These are phyloP conservation scores for Epichloe glyceriae DNA, from an alignment of 2,329 filamentous ascomycete genomes.

Conservation along the genomic window DNA sequence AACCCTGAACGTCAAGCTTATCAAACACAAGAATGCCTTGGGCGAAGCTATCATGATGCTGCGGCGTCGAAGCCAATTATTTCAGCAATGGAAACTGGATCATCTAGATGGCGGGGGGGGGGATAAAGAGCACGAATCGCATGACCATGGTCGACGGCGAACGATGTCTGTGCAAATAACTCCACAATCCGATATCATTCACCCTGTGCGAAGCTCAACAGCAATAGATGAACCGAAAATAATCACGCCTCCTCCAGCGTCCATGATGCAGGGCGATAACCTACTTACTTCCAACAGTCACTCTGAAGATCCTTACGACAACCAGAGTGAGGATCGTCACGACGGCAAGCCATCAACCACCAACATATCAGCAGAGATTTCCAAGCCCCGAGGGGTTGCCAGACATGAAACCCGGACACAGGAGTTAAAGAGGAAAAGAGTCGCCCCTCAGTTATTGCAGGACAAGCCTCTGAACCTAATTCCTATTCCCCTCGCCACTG, in stretches of 20 bases:
- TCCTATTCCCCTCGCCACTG: conserved; percentile 3
- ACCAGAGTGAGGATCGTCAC: background rate
- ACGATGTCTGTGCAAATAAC: background rate
- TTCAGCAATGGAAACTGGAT: conserved; percentile 20
- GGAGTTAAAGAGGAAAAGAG: conserved; percentile 15
- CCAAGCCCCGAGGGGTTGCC: background rate
- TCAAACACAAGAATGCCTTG: conserved; percentile 46
- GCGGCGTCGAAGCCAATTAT: conserved; percentile 36
- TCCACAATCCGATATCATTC: background rate
- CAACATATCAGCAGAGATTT: background rate
- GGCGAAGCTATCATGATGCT: conserved; percentile 44
- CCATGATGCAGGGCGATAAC: background rate
- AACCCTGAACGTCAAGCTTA: conserved; percentile 42
- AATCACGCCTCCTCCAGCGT: background rate
- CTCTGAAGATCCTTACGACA: background rate
- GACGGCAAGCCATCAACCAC: background rate
- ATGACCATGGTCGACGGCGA: background rate
- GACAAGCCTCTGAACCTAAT: background rate
- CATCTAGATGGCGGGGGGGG: background rate
- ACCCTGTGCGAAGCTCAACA: background rate
- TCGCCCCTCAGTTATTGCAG: conserved; percentile 13
- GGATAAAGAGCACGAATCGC: background rate
- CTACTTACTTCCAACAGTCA: background rate
- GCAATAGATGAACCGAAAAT: background rate
- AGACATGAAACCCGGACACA: conserved; percentile 10